Percentiles rank a stretch among this genome's conserved stretches.
phyloP scores from a whole-genome alignment of 176 grass and related monocot genomes.

The Chrysopogon serrulatus region DNA sequence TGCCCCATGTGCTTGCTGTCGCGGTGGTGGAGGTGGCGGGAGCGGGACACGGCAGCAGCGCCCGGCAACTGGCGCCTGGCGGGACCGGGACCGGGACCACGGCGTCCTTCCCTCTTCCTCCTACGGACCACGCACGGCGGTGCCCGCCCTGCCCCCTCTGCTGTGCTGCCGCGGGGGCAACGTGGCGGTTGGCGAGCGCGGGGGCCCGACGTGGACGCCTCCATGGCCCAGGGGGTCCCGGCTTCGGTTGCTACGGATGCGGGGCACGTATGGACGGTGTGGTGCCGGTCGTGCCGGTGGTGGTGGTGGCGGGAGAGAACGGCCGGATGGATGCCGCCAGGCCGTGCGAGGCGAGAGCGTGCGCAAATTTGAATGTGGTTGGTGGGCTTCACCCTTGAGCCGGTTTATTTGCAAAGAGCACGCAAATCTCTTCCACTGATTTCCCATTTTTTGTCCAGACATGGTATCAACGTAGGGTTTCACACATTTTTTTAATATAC shows the following conservation, averaged over 20 bases:
- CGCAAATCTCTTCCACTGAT: not conserved
- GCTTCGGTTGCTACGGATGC: not conserved
- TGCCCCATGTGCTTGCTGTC: conserved; percentile 16
- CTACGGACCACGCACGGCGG: not conserved
- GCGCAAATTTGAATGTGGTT: conserved; percentile 1
- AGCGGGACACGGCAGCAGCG: not conserved
- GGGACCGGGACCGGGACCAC: not conserved
- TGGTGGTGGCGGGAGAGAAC: not conserved
- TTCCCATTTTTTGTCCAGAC: too few relatives aligned
- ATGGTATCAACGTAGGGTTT: not conserved
- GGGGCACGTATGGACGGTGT: not conserved
- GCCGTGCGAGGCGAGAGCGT: not conserved
- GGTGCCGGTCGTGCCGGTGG: not conserved
- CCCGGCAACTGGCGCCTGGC: not conserved
- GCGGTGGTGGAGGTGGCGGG: not conserved
- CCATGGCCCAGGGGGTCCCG: not conserved
- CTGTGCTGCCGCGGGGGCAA: not conserved
- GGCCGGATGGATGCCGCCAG: not conserved
- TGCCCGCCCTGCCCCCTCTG: not conserved
- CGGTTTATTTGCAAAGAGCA: not conserved
- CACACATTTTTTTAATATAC: too few relatives aligned
- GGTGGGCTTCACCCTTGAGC: not conserved
- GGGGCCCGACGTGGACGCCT: conserved; percentile 11
- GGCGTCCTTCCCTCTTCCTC: not conserved
- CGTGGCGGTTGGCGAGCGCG: conserved; percentile 21